Percentiles rank a stretch among this genome's conserved stretches.
These are phyloP conservation scores for Allomyces macrogynus DNA, from an alignment of 192 early-diverging fungal genomes.

Conservation along the genomic window DNA sequence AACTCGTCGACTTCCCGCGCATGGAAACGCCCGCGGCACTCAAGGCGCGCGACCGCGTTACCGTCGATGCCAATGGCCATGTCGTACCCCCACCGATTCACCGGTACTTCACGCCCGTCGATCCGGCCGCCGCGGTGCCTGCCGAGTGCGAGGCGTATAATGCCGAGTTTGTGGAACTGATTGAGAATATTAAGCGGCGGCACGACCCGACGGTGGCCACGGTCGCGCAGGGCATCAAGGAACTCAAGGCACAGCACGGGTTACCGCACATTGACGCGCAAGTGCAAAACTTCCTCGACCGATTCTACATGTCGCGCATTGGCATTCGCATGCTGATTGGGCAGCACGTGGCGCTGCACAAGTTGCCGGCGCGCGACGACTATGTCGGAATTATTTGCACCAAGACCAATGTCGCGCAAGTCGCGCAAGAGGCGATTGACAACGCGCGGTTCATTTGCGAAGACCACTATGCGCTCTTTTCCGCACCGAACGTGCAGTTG, in stretches of 20 bases:
- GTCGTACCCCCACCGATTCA: background rate
- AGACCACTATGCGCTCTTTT: conserved; percentile 73
- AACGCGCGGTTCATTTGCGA: conserved; percentile 79
- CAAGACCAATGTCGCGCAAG: conserved; percentile 53
- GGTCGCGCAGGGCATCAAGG: conserved; percentile 80
- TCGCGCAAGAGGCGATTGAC: conserved; percentile 71
- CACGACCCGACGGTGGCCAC: conserved; percentile 85
- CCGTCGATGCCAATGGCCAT: background rate
- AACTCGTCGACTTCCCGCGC: conserved; percentile 6
- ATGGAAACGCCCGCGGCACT: background rate
- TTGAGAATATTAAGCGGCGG: conserved; percentile 77
- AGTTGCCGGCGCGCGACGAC: conserved; percentile 15
- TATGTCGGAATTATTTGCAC: conserved; percentile 94
- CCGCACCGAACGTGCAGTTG: conserved; percentile 54
- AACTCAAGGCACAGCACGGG: conserved; percentile 52
- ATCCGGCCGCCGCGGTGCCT: conserved; percentile 30
- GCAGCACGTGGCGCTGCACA: conserved; percentile 21
- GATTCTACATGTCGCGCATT: conserved; percentile 93
- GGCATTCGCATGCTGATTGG: conserved; percentile 97
- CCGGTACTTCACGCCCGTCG: conserved; percentile 36
- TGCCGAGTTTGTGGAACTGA: conserved; percentile 59
- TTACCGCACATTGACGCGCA: conserved; percentile 36
- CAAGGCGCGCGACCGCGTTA: background rate
- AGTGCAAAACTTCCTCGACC: conserved; percentile 76
- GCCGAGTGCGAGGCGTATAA: conserved; percentile 60